Percentiles rank a stretch among this genome's conserved stretches.
Evolutionary conservation across 1,284 basidiomycete genomes (phyloP).

Genomic region (Austroboletus niveus): DNA sequence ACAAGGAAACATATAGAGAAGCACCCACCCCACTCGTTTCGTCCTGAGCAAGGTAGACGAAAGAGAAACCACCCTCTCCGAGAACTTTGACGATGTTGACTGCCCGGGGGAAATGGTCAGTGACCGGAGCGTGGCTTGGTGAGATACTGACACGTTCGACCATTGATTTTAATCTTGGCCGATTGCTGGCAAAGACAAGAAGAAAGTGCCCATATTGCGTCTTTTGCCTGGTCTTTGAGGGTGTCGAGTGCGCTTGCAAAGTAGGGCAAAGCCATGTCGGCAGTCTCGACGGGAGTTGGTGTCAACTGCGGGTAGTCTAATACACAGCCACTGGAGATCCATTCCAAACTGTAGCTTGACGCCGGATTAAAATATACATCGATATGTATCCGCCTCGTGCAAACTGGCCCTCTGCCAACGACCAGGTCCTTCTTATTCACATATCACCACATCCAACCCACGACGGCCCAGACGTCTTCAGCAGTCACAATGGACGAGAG

Average conservation of each 20-base stretch:
- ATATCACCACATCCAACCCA: conserved; percentile 6
- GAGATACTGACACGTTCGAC: conserved; percentile 75
- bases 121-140: background rate
- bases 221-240: conserved; percentile 72
- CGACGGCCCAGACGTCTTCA: background rate
- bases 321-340: conserved; percentile 16
- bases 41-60: conserved; percentile 91
- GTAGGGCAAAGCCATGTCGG: conserved; percentile 29
- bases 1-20: background rate
- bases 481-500: conserved; percentile 15
- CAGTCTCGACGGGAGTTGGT: background rate
- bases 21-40: conserved; percentile 70
- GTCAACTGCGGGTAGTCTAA: background rate
- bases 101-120: conserved; percentile 28
- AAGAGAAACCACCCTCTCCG: conserved; percentile 94
- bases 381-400: conserved; percentile 31
- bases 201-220: conserved; percentile 75
- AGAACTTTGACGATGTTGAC: conserved; percentile 88
- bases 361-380: background rate
- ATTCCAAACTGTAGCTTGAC: background rate
- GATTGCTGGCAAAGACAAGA: conserved; percentile 79
- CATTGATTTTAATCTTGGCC: conserved; percentile 89
- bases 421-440: conserved; percentile 1
- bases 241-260: conserved; percentile 51
- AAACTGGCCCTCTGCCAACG: background rate